Conservation (phyloP, 2,329 filamentous ascomycete species). For the Sporothrix globosa region DNA sequence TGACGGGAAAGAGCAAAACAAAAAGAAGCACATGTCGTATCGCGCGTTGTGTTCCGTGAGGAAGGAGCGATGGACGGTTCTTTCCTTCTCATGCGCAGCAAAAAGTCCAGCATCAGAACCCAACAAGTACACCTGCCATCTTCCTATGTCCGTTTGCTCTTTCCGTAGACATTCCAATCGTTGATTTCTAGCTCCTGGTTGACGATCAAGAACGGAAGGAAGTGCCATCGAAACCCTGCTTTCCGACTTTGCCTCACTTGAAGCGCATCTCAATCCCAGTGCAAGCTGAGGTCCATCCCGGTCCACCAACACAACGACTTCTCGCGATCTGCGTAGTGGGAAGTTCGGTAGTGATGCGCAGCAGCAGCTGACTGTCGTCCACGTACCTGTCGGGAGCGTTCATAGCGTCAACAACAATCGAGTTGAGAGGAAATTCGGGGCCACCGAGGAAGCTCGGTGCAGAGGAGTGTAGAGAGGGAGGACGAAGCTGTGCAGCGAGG, state of each 20-base stretch:
- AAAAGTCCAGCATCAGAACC: neutral
- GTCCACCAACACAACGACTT: neutral
- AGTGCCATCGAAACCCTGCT: neutral
- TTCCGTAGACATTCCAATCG: neutral
- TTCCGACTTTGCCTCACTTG: conserved; percentile 8
- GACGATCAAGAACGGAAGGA: neutral
- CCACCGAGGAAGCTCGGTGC: neutral
- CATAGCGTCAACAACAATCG: conserved; percentile 46
- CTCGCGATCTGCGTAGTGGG: neutral
- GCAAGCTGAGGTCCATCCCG: neutral
- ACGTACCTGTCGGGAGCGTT: conserved; percentile 60
- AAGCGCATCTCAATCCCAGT: conserved; percentile 8
- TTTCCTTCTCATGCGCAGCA: neutral
- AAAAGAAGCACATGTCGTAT: neutral
- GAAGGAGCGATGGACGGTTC: conserved; percentile 14
- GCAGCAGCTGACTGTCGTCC: neutral
- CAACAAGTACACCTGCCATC: neutral
- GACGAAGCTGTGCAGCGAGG: neutral
- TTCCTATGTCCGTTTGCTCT: neutral
- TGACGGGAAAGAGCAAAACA: neutral
- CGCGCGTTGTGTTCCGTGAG: neutral
- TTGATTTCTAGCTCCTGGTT: neutral
- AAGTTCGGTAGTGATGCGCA: no score
- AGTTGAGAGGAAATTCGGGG: neutral
- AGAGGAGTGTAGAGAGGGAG: no score